These are phyloP conservation scores for Nakazawaea populi DNA, from an alignment of 805 yeast species.

Conservation along the genomic window DNA sequence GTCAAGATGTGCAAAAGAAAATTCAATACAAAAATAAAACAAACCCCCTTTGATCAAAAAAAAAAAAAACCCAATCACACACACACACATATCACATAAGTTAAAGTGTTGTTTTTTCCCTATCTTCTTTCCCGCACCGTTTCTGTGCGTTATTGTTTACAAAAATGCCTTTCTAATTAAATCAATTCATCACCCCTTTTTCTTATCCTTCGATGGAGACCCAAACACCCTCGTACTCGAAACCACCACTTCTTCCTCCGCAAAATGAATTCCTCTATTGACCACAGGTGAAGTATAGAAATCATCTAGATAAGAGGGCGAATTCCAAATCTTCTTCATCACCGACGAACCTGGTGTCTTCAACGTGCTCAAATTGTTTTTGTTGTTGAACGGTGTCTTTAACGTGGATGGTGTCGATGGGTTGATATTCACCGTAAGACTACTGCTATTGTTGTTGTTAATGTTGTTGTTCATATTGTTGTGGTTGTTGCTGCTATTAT, in stretches of 20 bases:
- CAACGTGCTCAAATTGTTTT: constrained; percentile 14
- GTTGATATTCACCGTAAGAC: neutral
- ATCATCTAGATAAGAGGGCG: constrained; percentile 63
- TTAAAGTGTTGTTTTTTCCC: too few relatives aligned
- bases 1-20: too few relatives aligned
- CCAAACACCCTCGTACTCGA: constrained; percentile 6
- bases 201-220: constrained; percentile 6
- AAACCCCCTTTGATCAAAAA: too few relatives aligned
- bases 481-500: neutral
- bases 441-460: neutral
- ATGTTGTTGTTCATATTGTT: neutral
- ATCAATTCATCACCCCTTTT: neutral
- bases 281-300: constrained; percentile 48
- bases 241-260: constrained; percentile 9
- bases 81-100: too few relatives aligned
- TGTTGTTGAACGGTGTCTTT: constrained; percentile 22
- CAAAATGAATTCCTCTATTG: constrained; percentile 1
- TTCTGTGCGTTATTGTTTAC: too few relatives aligned
- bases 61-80: too few relatives aligned
- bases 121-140: too few relatives aligned
- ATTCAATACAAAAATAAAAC: too few relatives aligned
- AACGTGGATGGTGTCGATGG: constrained; percentile 17
- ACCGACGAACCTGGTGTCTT: constrained; percentile 25
- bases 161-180: too few relatives aligned
- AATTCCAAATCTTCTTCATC: constrained; percentile 52